phyloP scores from a whole-genome alignment of 1,284 basidiomycete species.

The Cryptococcus sp. region DNA sequence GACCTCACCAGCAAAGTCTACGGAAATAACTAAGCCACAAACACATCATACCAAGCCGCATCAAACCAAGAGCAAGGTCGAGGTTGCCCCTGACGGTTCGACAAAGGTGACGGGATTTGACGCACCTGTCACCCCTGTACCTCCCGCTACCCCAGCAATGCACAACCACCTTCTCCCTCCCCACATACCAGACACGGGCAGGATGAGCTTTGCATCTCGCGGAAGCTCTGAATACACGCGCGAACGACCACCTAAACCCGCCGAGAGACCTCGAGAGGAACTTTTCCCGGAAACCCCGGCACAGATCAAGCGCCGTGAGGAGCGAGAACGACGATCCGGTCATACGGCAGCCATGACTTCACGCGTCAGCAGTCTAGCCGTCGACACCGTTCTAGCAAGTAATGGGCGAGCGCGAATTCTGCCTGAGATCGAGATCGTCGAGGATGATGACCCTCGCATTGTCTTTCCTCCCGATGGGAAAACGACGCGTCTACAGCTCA shows the following conservation, averaged over 20 bases:
- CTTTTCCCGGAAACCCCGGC: conserved; percentile 50
- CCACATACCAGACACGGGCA: conserved; percentile 14
- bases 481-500: conserved; percentile 39
- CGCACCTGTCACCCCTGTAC: conserved; percentile 26
- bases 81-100: conserved; percentile 29
- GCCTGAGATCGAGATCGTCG: conserved; percentile 51
- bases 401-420: conserved; percentile 32
- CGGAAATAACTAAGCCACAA: conserved; percentile 16
- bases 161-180: conserved; percentile 4
- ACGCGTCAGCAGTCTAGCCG: conserved; percentile 16
- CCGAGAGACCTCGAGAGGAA: conserved; percentile 43
- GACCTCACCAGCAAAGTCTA: conserved; percentile 25
- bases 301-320: conserved; percentile 46
- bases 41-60: conserved; percentile 1
- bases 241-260: conserved; percentile 29
- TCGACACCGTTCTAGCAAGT: conserved; percentile 25
- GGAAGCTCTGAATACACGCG: conserved; percentile 18
- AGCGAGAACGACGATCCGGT: conserved; percentile 33
- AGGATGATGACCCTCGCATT: conserved; percentile 51
- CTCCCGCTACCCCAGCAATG: conserved; percentile 12
- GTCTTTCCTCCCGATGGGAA: conserved; percentile 41
- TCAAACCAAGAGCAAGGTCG: conserved; percentile 22
- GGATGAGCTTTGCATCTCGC: conserved; percentile 11
- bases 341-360: background rate
- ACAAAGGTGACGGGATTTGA: conserved; percentile 43